Evolutionary conservation across 2,329 filamentous ascomycete species (phyloP), one percentile per base, ranked within the genome.

Genomic region (Cladosporium colombiae): DNA sequence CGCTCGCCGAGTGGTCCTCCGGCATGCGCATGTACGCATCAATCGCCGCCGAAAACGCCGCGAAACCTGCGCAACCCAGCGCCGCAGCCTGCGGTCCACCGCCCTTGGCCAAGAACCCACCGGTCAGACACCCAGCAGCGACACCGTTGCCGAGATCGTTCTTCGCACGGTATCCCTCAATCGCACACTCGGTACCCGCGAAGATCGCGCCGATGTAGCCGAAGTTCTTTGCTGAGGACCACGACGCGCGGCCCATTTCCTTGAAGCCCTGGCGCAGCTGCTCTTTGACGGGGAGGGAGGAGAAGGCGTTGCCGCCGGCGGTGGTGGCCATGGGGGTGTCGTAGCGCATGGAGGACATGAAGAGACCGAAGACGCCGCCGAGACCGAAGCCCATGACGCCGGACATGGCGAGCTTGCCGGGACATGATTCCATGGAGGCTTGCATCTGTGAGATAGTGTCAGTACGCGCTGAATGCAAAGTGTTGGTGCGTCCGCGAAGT

Each of bases 321-420:
- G 81, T 80, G 58, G 83, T 78, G 44, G 83, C 90, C 80, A 93
- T 89, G 66, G 94, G 91, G 0, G 93, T 97, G 78, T 99, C 95
- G 86, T 99, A 99, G 80, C 92, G 90, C 95, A 99, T 99, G 29
- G 91, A 95, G 67, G 93, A 92, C 94, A 98, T 99, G 83, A 99
- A 99, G 74, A 98, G 86, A 72, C 95, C 95, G 73, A 99, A 99
- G 52, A 96, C 83, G 74, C 93, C 95, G 69, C 95, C 95, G 70
- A 99, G 89, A 44, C 89, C 95, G 74, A 97, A 97, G 18, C 95
- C 95, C 87, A 96, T 96, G 27, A 90, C 91, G 65, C 94, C 95
- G 0, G 93, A 91, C 80, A 99, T 90, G 72, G 88, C 89, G 21
- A 92, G 91, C 80, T 99, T 99, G 66, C 89, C 89, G 27, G 90